Percentiles rank a stretch among this genome's conserved stretches.
These are phyloP conservation scores for Rhizopogon sp. DNA, from an alignment of 768 basidiomycete species.

Conservation along the genomic window DNA sequence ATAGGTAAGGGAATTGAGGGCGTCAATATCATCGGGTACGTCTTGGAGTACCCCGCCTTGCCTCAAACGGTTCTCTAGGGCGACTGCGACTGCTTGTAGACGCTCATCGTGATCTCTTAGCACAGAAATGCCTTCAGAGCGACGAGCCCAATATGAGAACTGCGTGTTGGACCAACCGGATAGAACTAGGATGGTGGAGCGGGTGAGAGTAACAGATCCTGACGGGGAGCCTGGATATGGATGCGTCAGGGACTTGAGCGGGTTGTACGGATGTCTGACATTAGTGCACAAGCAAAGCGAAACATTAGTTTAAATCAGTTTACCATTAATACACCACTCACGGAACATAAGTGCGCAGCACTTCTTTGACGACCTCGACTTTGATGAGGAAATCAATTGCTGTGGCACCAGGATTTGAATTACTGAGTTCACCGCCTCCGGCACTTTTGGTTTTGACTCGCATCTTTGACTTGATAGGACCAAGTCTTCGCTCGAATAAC, in stretches of 20 bases:
- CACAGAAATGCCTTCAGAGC: conserved; percentile 44
- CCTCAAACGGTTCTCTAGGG: conserved; percentile 36
- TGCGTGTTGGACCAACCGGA: conserved; percentile 53
- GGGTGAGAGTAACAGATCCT: conserved; percentile 42
- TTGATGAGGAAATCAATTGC: conserved; percentile 50
- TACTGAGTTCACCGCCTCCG: conserved; percentile 18
- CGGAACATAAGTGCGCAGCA: conserved; percentile 44
- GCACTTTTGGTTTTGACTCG: conserved; percentile 25
- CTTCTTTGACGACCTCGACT: conserved; percentile 48
- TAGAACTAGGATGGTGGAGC: conserved; percentile 41
- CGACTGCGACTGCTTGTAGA: conserved; percentile 34
- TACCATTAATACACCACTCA: conserved; percentile 22
- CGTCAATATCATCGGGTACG: conserved; percentile 14
- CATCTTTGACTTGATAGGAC: conserved; percentile 33
- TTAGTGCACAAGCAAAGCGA: not conserved
- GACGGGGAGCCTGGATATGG: conserved; percentile 32
- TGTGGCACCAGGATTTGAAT: conserved; percentile 30
- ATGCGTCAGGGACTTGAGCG: conserved; percentile 43
- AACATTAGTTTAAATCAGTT: not conserved
- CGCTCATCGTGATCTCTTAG: conserved; percentile 36
- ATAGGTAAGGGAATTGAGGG: conserved; percentile 9
- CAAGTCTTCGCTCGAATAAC: conserved; percentile 40
- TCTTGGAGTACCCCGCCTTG: conserved; percentile 28
- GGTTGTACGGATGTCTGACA: conserved; percentile 47
- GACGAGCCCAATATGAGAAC: conserved; percentile 51